These are phyloP conservation scores for Penicillium desertorum DNA, from an alignment of 495 filamentous ascomycete species.

Conservation along the genomic window DNA sequence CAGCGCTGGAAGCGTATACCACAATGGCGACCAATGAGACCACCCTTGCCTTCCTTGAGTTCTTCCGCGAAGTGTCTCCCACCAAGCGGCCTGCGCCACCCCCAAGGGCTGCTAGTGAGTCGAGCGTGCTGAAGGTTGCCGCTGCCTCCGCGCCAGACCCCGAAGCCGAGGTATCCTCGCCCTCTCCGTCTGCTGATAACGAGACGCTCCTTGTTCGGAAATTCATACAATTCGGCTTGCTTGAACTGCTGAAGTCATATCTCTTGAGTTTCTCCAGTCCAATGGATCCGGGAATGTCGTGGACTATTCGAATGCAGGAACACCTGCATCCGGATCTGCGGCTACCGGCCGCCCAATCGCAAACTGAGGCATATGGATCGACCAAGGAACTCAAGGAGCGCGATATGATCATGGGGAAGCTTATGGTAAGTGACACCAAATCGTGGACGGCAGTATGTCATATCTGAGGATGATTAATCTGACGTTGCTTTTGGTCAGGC, in stretches of 20 bases:
- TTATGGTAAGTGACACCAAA: conserved; percentile 57
- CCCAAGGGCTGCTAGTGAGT: conserved; percentile 61
- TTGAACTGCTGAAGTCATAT: conserved; percentile 82
- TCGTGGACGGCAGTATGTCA: not conserved
- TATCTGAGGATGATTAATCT: not conserved
- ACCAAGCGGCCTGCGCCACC: conserved; percentile 73
- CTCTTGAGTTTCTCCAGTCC: conserved; percentile 55
- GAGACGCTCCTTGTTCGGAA: conserved; percentile 59
- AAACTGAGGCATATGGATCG: conserved; percentile 59
- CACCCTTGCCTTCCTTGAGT: conserved; percentile 70
- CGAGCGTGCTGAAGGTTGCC: conserved; percentile 34
- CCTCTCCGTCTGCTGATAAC: conserved; percentile 53
- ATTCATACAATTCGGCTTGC: conserved; percentile 80
- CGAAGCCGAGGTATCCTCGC: conserved; percentile 63
- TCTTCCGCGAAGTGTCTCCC: conserved; percentile 72
- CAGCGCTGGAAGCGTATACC: conserved; percentile 68
- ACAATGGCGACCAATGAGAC: conserved; percentile 58
- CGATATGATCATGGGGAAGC: conserved; percentile 72
- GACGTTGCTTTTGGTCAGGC: conserved; percentile 48
- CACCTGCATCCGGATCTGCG: conserved; percentile 56
- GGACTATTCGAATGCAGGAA: conserved; percentile 75
- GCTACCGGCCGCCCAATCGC: conserved; percentile 47
- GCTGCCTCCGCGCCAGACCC: conserved; percentile 71
- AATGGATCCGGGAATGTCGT: conserved; percentile 66
- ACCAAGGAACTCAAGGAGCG: conserved; percentile 62